Percentiles rank a stretch among this genome's conserved stretches.
Evolutionary conservation across 2,329 filamentous ascomycete genomes (phyloP).

Genomic region (Grosmannia serpens): DNA sequence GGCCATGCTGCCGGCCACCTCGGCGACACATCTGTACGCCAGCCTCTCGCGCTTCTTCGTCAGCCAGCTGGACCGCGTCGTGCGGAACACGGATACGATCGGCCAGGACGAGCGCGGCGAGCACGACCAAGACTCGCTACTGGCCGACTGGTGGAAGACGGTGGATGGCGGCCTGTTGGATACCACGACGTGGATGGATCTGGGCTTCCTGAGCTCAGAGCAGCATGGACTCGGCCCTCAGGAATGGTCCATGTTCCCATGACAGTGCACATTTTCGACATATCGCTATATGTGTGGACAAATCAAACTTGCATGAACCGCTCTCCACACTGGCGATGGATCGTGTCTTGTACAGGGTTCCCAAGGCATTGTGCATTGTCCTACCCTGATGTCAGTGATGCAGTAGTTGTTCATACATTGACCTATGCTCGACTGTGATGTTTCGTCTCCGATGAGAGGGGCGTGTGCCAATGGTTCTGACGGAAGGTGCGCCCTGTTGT

Average conservation of each 20-base stretch:
- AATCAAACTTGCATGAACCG: no score
- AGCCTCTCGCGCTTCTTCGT: slow-evolving; percentile 11
- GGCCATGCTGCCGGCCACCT: slow-evolving; percentile 9
- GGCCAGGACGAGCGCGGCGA: slow-evolving; percentile 5
- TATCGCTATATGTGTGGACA: no score
- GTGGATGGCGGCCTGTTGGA: slow-evolving; percentile 11
- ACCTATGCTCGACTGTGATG: no score
- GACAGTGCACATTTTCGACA: no score
- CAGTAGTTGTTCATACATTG: no score
- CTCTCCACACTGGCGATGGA: no score
- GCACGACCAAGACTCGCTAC: slow-evolving; percentile 9
- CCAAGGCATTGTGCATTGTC: no score
- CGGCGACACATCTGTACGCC: slow-evolving; percentile 11
- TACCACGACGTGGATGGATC: slow-evolving; percentile 13
- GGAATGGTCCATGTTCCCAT: slow-evolving; percentile 1
- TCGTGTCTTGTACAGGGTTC: no score
- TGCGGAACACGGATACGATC: slow-evolving; percentile 7
- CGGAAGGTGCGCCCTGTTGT: no score
- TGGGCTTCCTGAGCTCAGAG: slow-evolving; percentile 11
- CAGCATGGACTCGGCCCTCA: slow-evolving; percentile 4
- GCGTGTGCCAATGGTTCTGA: no score
- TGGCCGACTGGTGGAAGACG: slow-evolving; percentile 12
- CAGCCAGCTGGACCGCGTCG: slow-evolving; percentile 11
- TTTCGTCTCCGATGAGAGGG: no score
- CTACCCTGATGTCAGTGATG: no score